phyloP scores from a whole-genome alignment of 345 rosid genomes.

The Toxicodendron radicans region DNA sequence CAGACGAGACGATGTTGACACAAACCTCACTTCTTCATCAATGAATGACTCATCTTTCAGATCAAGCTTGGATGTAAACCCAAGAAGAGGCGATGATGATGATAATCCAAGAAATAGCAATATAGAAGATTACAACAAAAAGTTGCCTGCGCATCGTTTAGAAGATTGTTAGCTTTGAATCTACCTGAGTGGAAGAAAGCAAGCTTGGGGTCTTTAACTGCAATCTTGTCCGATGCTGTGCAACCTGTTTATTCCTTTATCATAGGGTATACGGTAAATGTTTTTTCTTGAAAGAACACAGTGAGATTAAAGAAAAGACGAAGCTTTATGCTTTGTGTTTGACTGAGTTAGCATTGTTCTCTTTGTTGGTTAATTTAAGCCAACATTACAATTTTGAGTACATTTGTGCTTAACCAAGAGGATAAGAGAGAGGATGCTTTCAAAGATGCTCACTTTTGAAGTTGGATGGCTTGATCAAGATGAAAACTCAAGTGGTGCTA shows the following conservation, averaged over 20 bases:
- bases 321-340: conserved; percentile 49
- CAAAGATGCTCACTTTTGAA: conserved; percentile 69
- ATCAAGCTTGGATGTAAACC: conserved; percentile 33
- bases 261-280: conserved; percentile 51
- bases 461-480: conserved; percentile 74
- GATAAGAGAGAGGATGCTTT: conserved; percentile 66
- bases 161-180: conserved; percentile 57
- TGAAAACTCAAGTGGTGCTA: conserved; percentile 68
- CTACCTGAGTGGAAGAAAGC: conserved; percentile 75
- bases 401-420: conserved; percentile 59
- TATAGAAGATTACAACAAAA: not conserved
- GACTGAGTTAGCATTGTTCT: conserved; percentile 42
- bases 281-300: conserved; percentile 48
- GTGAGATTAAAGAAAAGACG: conserved; percentile 52
- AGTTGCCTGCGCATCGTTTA: conserved; percentile 44
- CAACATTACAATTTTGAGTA: conserved; percentile 69
- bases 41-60: conserved; percentile 16
- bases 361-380: conserved; percentile 45
- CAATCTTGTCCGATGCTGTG: conserved; percentile 57
- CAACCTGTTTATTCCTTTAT: conserved; percentile 57
- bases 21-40: not conserved
- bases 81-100: conserved; percentile 33
- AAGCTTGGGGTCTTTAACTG: conserved; percentile 49
- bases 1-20: not conserved
- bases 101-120: not conserved